Conservation (phyloP, 2,329 filamentous ascomycete genomes). For the Penicillium sp. region DNA sequence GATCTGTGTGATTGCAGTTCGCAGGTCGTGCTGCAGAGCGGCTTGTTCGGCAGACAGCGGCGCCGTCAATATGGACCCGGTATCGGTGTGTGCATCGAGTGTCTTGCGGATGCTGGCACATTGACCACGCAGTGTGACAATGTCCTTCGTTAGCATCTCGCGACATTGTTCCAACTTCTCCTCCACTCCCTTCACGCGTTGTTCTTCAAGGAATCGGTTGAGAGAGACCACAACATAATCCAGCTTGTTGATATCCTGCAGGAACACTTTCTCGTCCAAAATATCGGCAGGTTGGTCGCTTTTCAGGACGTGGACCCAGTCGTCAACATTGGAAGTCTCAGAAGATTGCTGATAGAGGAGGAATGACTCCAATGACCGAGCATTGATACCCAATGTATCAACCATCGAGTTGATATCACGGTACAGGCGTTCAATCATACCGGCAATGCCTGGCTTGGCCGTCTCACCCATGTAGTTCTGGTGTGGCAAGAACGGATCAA, state of each 20-base stretch:
- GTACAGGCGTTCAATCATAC: slow-evolving; percentile 51
- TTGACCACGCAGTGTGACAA: slow-evolving; percentile 69
- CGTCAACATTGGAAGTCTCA: slow-evolving; percentile 52
- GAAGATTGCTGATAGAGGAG: slow-evolving; percentile 47
- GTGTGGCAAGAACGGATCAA: slow-evolving; percentile 51
- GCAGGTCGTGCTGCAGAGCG: slow-evolving; percentile 78
- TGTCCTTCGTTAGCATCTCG: slow-evolving; percentile 64
- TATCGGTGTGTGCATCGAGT: slow-evolving; percentile 68
- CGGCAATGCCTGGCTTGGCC: slow-evolving; percentile 48
- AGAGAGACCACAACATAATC: slow-evolving; percentile 65
- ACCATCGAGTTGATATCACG: slow-evolving; percentile 73
- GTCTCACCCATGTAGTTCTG: slow-evolving; percentile 47
- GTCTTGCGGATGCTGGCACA: slow-evolving; percentile 75
- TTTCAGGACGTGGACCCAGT: slow-evolving; percentile 42
- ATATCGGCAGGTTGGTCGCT: slow-evolving; percentile 62
- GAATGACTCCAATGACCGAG: slow-evolving; percentile 61
- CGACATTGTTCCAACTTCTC: slow-evolving; percentile 67
- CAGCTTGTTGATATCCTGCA: slow-evolving; percentile 73
- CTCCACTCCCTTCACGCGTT: slow-evolving; percentile 66
- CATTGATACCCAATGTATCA: slow-evolving; percentile 84
- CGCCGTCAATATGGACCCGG: slow-evolving; percentile 65
- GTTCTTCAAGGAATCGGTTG: slow-evolving; percentile 61
- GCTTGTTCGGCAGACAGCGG: slow-evolving; percentile 82
- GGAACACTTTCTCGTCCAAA: slow-evolving; percentile 68
- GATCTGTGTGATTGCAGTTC: slow-evolving; percentile 70